A percentile compares a stretch with the other conserved stretches of the same genome.
These are phyloP conservation scores for Manihot esculenta DNA, from an alignment of 441 rosid genomes.

Conservation along the genomic window DNA sequence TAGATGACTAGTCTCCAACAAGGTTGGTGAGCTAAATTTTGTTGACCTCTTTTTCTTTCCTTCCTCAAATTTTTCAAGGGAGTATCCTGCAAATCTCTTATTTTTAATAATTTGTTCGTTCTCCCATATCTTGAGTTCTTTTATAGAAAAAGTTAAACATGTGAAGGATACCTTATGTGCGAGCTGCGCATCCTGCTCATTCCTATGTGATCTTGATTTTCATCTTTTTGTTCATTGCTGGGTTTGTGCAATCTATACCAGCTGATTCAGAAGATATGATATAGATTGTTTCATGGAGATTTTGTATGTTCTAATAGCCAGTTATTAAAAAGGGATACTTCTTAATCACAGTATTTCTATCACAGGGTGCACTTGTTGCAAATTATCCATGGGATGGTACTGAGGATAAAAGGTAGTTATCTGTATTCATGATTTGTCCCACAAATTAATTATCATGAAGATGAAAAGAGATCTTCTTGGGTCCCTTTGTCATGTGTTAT, in stretches of 20 bases:
- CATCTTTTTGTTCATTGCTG: not conserved
- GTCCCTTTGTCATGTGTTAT: not conserved
- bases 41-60: not conserved
- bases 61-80: not conserved
- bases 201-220: not conserved
- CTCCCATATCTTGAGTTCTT: not conserved
- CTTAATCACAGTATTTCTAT: slow-evolving; percentile 20
- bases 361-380: slow-evolving; percentile 97
- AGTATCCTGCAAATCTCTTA: not conserved
- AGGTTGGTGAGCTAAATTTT: not conserved
- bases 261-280: slow-evolving; percentile 1
- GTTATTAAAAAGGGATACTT: slow-evolving; percentile 6
- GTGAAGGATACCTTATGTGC: not conserved
- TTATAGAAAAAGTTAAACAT: not conserved
- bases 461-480: not conserved
- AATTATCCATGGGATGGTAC: slow-evolving; percentile 99
- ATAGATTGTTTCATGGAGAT: not conserved
- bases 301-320: not conserved
- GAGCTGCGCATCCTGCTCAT: not conserved
- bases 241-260: not conserved
- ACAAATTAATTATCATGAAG: too few species aligned
- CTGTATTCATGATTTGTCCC: not conserved
- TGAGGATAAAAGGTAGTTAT: slow-evolving; percentile 59
- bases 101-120: not conserved
- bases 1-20: not conserved